Conservation (phyloP, 495 filamentous ascomycete genomes). For the Aspergillus biplanus region DNA sequence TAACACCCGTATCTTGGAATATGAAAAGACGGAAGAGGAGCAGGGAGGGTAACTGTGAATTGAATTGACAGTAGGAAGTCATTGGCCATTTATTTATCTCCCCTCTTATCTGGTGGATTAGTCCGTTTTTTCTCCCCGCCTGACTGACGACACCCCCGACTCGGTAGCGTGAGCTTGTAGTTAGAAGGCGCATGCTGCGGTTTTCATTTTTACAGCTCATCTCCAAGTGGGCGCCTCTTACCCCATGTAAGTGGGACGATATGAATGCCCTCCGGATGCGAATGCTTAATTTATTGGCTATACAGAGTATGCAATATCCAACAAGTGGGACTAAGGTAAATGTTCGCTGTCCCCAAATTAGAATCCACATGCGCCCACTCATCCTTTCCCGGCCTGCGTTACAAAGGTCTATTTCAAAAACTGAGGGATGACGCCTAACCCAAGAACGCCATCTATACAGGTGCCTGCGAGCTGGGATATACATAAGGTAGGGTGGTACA, state of each 20-base stretch:
- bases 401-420: conserved; percentile 24
- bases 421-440: conserved; percentile 20
- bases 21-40: neutral
- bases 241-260: no score
- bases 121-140: neutral
- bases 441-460: conserved; percentile 46
- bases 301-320: neutral
- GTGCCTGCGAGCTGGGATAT: conserved; percentile 45
- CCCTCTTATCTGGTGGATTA: neutral
- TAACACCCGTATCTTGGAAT: neutral
- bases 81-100: neutral
- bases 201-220: neutral
- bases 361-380: conserved; percentile 5
- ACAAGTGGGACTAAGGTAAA: neutral
- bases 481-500: conserved; percentile 27
- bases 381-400: neutral
- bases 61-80: neutral
- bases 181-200: neutral
- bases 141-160: neutral
- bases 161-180: conserved; percentile 1
- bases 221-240: neutral
- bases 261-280: neutral
- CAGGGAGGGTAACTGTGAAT: neutral
- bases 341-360: neutral
- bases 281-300: conserved; percentile 15